Base-by-base conservation (phyloP, 495 filamentous ascomycete genomes). In the Letharia columbiana region DNA sequence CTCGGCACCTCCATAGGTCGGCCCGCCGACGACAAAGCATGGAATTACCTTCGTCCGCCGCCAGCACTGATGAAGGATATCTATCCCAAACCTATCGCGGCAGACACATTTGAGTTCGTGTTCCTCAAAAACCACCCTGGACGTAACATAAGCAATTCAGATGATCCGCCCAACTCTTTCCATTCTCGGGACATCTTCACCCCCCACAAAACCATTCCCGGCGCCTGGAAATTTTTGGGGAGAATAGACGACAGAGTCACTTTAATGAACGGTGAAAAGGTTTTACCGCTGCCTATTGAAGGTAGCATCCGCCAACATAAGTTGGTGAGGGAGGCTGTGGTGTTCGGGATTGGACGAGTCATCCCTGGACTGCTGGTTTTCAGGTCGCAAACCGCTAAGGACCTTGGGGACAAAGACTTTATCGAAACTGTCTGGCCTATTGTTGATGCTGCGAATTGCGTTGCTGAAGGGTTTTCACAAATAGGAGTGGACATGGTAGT, bases 181-280 rank as follows among this genome's bases (percentile, higher is more conserved):
- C 23, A 28, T 28, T 28, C 23, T 28, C 23, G 23, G 23, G 23
- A 28, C 23, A 28, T 28, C 1, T 90, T 89, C 72, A 74, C 71
- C 3, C 80, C 82, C 23, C 87, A 89, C 63, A 81, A 85, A 0
- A 81, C 78, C 10, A 82, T 84, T 20, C 73, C 79, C 2, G 75
- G 80, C 62, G 78, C 80, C 4, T 91, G 86, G 83, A 89, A 87
- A 68, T 89, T 86, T 62, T 69, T 83, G 17, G 79, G 78, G 4
- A 77, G 88, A 5, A 69, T 82, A 2, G 88, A 91, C 63, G 85
- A 88, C 68, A 76, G 80, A 3, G 78, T 90, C 28, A 85, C 82
- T 0, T 78, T 90, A 6, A 68, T 82, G 6, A 90, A 84, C 65
- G 88, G 87, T 0, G 86, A 90, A 69, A 91, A 91, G 64, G 80